These are phyloP conservation scores for Glebionis coronaria DNA, from an alignment of 129 eudicot genomes.

Conservation along the genomic window DNA sequence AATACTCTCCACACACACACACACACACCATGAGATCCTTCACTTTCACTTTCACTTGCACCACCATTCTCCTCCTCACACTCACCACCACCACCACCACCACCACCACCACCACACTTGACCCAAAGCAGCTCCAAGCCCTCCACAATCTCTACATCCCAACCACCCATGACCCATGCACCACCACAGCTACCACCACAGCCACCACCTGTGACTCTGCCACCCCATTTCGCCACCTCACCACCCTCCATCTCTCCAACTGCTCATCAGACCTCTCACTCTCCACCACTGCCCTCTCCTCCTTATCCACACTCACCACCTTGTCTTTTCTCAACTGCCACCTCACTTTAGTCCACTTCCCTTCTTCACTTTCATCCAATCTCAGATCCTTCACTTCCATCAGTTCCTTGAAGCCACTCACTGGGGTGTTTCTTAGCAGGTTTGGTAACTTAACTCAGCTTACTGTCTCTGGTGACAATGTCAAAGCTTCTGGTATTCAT, in stretches of 20 bases:
- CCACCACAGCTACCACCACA: conserved; percentile 49
- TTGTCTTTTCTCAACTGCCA: conserved; percentile 61
- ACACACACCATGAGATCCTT: conserved; percentile 14
- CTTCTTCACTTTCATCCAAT: conserved; percentile 47
- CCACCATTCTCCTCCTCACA: background rate
- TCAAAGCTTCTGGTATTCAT: conserved; percentile 57
- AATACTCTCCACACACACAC: background rate
- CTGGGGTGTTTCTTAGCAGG: conserved; percentile 63
- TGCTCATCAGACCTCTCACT: conserved; percentile 63
- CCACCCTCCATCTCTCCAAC: conserved; percentile 59
- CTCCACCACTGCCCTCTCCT: conserved; percentile 53
- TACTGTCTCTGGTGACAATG: conserved; percentile 32
- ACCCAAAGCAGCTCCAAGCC: conserved; percentile 26
- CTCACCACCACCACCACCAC: conserved; percentile 1
- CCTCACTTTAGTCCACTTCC: conserved; percentile 40
- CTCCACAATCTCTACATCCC: conserved; percentile 28
- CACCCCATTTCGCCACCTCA: conserved; percentile 69
- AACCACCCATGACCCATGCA: conserved; percentile 61
- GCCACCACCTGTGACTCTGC: conserved; percentile 67
- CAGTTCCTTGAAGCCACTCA: conserved; percentile 48
- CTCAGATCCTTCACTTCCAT: conserved; percentile 58
- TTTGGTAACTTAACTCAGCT: conserved; percentile 49
- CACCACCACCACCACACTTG: conserved; percentile 22
- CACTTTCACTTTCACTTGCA: background rate
- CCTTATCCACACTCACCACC: conserved; percentile 61